Evolutionary conservation across 1,284 basidiomycete genomes (phyloP).

Genomic region (Microbotryomycetes sp.): DNA sequence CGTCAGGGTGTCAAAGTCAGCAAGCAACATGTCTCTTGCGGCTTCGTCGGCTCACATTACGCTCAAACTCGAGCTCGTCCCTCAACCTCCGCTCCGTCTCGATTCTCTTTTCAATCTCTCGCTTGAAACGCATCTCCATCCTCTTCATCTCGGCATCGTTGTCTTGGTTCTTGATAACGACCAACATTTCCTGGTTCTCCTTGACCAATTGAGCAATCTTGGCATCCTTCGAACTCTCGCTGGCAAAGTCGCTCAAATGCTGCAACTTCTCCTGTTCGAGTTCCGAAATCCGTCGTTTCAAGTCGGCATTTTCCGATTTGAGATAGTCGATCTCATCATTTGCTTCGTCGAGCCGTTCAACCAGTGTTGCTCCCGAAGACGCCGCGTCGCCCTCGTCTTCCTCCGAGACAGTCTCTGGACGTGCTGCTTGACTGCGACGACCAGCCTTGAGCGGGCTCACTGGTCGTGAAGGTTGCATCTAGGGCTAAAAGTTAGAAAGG

Average conservation of each 20-base stretch:
- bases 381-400: background rate
- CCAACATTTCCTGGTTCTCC: constrained; percentile 31
- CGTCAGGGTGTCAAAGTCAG: background rate
- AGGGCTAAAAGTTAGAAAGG: too few relatives aligned
- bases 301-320: constrained; percentile 13
- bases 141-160: constrained; percentile 45
- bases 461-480: constrained; percentile 25
- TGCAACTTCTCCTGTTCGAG: constrained; percentile 16
- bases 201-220: constrained; percentile 17
- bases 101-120: constrained; percentile 52
- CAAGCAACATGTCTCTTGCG: background rate
- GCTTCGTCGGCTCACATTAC: constrained; percentile 23
- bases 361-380: constrained; percentile 6
- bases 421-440: background rate
- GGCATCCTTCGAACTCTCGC: constrained; percentile 15
- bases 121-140: constrained; percentile 50
- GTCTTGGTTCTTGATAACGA: constrained; percentile 20
- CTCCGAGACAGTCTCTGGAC: background rate
- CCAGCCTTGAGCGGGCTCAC: constrained; percentile 23
- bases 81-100: constrained; percentile 51
- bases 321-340: constrained; percentile 29
- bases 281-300: constrained; percentile 7
- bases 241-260: background rate
- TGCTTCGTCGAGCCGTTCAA: constrained; percentile 27
- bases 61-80: constrained; percentile 43